Percentiles rank a stretch among this genome's conserved stretches.
These are phyloP conservation scores for Gelatoporia subvermispora DNA, from an alignment of 768 basidiomycete genomes.

Conservation along the genomic window DNA sequence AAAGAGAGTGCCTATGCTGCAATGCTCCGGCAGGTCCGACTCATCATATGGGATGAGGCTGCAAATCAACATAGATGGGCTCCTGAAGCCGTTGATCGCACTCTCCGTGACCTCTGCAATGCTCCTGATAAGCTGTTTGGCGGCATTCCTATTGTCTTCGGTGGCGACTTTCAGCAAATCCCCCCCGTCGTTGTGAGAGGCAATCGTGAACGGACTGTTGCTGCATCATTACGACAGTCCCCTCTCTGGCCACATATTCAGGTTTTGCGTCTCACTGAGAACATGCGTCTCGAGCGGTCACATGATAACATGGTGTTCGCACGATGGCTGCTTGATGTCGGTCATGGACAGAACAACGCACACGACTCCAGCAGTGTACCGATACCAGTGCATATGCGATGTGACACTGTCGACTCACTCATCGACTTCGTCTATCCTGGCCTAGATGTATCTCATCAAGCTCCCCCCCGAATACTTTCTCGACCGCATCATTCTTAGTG, in stretches of 20 bases:
- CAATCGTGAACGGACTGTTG: conserved; percentile 32
- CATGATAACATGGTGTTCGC: conserved; percentile 3
- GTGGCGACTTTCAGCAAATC: conserved; percentile 44
- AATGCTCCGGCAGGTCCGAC: conserved; percentile 25
- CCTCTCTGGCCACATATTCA: conserved; percentile 4
- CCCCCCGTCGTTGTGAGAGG: conserved; percentile 40
- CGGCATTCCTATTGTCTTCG: conserved; percentile 40
- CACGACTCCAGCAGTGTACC: neutral
- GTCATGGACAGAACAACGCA: conserved; percentile 8
- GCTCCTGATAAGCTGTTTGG: conserved; percentile 34
- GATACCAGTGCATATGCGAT: neutral
- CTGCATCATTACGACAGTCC: conserved; percentile 32
- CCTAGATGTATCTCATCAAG: conserved; percentile 8
- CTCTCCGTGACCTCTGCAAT: conserved; percentile 32
- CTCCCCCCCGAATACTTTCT: conserved; percentile 37
- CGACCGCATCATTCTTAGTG: conserved; percentile 31
- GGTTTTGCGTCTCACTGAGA: neutral
- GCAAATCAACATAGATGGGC: conserved; percentile 32
- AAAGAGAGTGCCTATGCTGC: conserved; percentile 25
- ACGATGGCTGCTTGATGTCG: conserved; percentile 13
- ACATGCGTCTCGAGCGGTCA: conserved; percentile 1
- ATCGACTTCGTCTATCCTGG: neutral
- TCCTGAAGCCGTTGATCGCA: conserved; percentile 37
- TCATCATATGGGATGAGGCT: conserved; percentile 46
- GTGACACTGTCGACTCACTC: neutral